These are phyloP conservation scores for Yarrowia sp. DNA, from an alignment of 805 yeast species.

Conservation along the genomic window DNA sequence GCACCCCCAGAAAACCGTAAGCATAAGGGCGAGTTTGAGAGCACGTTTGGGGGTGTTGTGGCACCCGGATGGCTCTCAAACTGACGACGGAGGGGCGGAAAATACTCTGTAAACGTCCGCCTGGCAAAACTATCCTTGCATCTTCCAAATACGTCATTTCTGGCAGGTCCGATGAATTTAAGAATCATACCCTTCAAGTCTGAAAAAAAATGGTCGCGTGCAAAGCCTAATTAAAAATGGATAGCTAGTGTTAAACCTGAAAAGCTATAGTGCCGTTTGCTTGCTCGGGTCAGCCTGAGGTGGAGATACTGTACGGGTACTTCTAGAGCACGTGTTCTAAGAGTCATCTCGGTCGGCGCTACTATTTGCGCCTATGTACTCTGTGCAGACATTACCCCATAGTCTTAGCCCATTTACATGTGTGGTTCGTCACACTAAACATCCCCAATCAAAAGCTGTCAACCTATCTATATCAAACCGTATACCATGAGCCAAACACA, in stretches of 20 bases:
- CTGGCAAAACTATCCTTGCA: neutral
- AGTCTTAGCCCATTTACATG: too few species aligned
- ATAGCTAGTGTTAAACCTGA: neutral
- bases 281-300: neutral
- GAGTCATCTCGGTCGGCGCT: too few species aligned
- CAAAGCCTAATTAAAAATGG: slow-evolving; percentile 2
- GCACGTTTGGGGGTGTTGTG: neutral
- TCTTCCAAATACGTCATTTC: neutral
- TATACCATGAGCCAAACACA: slow-evolving; percentile 7
- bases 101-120: neutral
- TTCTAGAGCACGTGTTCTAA: too few species aligned
- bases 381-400: too few species aligned
- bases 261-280: neutral
- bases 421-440: too few species aligned
- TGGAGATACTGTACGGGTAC: too few species aligned
- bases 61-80: neutral
- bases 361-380: too few species aligned
- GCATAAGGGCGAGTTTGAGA: neutral
- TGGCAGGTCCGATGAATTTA: slow-evolving; percentile 7
- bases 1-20: slow-evolving; percentile 7
- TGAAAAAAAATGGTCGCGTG: slow-evolving; percentile 17
- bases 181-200: too few species aligned
- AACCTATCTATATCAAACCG: neutral
- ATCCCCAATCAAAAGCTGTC: neutral
- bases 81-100: neutral